These are phyloP conservation scores for Pseudozyma hubeiensis DNA, from an alignment of 1,284 basidiomycete species.

Conservation along the genomic window DNA sequence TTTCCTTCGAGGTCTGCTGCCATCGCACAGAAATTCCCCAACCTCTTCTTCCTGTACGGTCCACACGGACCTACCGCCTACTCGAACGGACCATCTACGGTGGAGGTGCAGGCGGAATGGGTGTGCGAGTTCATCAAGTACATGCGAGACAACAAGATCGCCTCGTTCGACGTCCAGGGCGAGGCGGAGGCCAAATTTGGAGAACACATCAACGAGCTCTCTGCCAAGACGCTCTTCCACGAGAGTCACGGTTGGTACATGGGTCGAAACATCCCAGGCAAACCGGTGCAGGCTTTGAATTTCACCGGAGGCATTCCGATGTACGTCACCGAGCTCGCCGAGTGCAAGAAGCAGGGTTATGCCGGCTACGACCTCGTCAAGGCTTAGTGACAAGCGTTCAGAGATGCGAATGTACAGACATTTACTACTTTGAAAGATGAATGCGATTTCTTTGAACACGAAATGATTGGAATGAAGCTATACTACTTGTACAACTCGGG, in stretches of 20 bases:
- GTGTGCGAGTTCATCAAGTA: conserved; percentile 45
- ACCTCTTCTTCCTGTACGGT: conserved; percentile 58
- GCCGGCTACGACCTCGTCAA: conserved; percentile 38
- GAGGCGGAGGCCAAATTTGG: conserved; percentile 48
- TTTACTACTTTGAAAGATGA: too few relatives aligned
- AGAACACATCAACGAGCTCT: conserved; percentile 52
- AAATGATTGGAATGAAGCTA: too few relatives aligned
- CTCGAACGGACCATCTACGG: conserved; percentile 49
- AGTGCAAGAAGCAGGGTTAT: conserved; percentile 36
- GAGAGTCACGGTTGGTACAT: conserved; percentile 56
- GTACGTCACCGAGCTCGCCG: conserved; percentile 48
- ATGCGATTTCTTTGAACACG: too few relatives aligned
- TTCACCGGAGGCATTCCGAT: conserved; percentile 52
- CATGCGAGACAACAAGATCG: conserved; percentile 50
- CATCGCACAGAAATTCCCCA: conserved; percentile 43
- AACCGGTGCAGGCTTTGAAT: conserved; percentile 49
- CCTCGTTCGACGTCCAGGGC: conserved; percentile 40
- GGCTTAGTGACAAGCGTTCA: conserved; percentile 7
- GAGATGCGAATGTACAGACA: too few relatives aligned
- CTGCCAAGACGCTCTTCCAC: conserved; percentile 52
- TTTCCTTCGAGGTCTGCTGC: not conserved
- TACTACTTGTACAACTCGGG: too few relatives aligned
- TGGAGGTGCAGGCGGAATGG: conserved; percentile 53
- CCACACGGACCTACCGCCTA: conserved; percentile 54
- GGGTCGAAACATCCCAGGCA: conserved; percentile 50